Evolutionary conservation across 257 asterid species (phyloP), one percentile per base, ranked within the genome.

Genomic region (Penstemon davidsonii): DNA sequence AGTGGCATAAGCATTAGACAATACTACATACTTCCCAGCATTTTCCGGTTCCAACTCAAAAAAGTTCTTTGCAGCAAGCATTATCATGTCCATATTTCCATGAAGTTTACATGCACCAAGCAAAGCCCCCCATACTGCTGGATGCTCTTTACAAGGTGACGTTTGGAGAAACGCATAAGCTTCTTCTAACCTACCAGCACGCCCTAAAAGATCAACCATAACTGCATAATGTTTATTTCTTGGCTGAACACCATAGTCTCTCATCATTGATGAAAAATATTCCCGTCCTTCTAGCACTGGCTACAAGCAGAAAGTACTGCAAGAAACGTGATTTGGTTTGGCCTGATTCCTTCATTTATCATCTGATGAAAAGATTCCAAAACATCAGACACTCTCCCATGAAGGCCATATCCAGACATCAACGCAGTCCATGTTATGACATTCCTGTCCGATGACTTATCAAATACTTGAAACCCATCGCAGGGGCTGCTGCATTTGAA

Each of bases 301-400:
- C 96, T 88, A 74, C 96, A 91, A 71, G 99, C 91, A 69, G 94
- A 82, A 73, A 91, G 97, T 54, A 91, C 89, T 12, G 91, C 91
- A 70, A 94, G 95, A 81, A 90, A 90, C 0, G 97, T 88, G 66
- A 91, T 84, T 77, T 86, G 87, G 81, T 94, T 91, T 52, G 97
- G 97, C 80, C 75, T 77, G 66, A 91, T 72, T 41, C 97, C 97
- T 81, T 91, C 95, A 57, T 73, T 76, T 55, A 91, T 78, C 99
- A 94, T 91, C 83, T 83, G 79, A 67, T 75, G 80, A 78, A 91
- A 93, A 52, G 74, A 85, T 49, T 70, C 80, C 49, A 87, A 71
- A 61, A 94, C 97, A 72, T 91, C 90, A 3, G 47, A 60, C 15
- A 87, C 88, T 79, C 84, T 81, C 50, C 97, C 96, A 66, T 94